Conservation (phyloP, 805 yeast genomes). For the Wickerhamomyces alni region DNA sequence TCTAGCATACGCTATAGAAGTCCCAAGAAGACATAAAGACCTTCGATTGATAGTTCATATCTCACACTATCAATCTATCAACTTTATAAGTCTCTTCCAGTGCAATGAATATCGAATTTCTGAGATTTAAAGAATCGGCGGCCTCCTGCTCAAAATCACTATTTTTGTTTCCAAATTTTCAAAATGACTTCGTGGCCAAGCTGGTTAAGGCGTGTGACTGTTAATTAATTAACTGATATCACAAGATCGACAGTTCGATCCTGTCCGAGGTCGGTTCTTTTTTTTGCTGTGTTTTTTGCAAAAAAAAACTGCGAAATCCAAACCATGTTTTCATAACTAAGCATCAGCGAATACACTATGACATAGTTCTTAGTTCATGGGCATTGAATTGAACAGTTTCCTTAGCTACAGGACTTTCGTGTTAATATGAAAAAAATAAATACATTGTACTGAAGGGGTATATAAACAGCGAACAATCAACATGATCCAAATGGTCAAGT, state of each 20-base stretch:
- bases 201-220: constrained; percentile 35
- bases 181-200: constrained; percentile 4
- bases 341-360: background rate
- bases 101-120: too few species aligned
- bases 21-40: too few species aligned
- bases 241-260: constrained; percentile 40
- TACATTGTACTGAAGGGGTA: background rate
- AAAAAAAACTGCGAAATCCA: background rate
- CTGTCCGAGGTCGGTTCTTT: constrained; percentile 19
- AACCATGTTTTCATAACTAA: background rate
- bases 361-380: too few species aligned
- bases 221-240: constrained; percentile 22
- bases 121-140: too few species aligned
- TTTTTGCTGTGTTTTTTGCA: background rate
- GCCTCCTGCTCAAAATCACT: too few species aligned
- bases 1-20: too few species aligned
- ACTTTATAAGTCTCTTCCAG: too few species aligned
- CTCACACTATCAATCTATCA: too few species aligned
- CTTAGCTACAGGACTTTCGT: too few species aligned
- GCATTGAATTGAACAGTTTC: too few species aligned
- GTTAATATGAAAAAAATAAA: too few species aligned
- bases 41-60: too few species aligned
- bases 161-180: background rate
- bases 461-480: background rate
- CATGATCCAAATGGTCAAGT: background rate